These are phyloP conservation scores for Lactarius sanguifluus DNA, from an alignment of 768 basidiomycete species.

Conservation along the genomic window DNA sequence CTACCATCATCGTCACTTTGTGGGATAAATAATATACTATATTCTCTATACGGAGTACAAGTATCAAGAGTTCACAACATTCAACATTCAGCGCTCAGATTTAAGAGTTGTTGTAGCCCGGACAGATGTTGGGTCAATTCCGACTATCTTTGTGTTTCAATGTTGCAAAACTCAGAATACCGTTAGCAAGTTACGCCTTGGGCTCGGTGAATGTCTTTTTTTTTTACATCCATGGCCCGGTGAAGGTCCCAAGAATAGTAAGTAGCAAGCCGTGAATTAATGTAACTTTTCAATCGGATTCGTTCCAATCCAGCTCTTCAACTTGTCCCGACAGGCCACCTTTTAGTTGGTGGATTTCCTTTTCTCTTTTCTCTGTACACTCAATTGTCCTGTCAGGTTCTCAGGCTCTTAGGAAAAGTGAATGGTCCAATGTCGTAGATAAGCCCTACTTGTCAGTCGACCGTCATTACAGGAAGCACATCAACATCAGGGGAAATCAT, in stretches of 20 bases:
- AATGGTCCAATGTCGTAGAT: neutral
- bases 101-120: too few relatives aligned
- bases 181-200: too few relatives aligned
- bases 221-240: too few relatives aligned
- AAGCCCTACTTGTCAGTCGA: neutral
- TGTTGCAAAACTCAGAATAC: neutral
- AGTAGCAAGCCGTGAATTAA: neutral
- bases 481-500: neutral
- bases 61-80: too few relatives aligned
- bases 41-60: too few relatives aligned
- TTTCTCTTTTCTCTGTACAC: neutral
- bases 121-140: neutral
- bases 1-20: too few relatives aligned
- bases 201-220: too few relatives aligned
- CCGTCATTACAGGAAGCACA: neutral
- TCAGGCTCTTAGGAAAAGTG: neutral
- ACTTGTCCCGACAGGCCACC: neutral
- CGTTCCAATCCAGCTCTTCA: neutral
- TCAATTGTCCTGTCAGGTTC: neutral
- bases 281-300: neutral
- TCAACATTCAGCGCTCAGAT: too few relatives aligned
- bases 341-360: neutral
- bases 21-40: too few relatives aligned
- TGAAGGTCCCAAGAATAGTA: neutral
- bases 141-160: too few relatives aligned